Evolutionary conservation across 2,329 filamentous ascomycete species (phyloP).

Genomic region (Colletotrichum paranaense): DNA sequence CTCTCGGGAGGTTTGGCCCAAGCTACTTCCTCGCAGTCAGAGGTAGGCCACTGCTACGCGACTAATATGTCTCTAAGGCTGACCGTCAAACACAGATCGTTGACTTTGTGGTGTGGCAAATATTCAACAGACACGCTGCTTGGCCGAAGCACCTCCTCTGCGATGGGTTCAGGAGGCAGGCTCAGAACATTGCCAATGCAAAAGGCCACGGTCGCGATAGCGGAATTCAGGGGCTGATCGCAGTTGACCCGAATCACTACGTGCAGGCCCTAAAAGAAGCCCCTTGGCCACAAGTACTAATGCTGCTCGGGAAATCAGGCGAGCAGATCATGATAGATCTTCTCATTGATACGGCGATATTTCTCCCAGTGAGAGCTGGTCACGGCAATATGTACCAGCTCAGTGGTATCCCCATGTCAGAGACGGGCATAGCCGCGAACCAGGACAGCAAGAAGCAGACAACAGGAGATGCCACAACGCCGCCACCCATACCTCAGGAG

Average conservation of each 20-base stretch:
- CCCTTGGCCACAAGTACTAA: conserved; percentile 82
- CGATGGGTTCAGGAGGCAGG: conserved; percentile 77
- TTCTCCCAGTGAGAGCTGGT: conserved; percentile 69
- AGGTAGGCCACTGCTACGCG: conserved; percentile 57
- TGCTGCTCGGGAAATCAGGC: conserved; percentile 78
- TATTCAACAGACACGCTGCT: conserved; percentile 70
- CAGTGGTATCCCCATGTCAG: conserved; percentile 70
- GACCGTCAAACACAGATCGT: conserved; percentile 67
- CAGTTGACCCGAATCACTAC: conserved; percentile 75
- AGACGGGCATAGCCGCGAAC: conserved; percentile 39
- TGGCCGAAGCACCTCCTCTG: conserved; percentile 82
- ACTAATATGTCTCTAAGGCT: conserved; percentile 13
- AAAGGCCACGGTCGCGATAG: conserved; percentile 41
- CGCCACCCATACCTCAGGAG: neutral
- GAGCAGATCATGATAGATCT: conserved; percentile 83
- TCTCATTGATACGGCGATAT: conserved; percentile 82
- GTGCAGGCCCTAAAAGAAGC: conserved; percentile 74
- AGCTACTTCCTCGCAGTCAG: conserved; percentile 67
- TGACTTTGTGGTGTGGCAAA: conserved; percentile 80
- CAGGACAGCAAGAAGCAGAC: neutral
- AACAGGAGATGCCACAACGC: conserved; percentile 15
- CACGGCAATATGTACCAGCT: conserved; percentile 80
- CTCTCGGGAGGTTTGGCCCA: conserved; percentile 58
- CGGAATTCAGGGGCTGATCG: conserved; percentile 73
- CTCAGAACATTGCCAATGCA: conserved; percentile 41